These are phyloP conservation scores for Fusarium protoensiforme DNA, from an alignment of 2,329 filamentous ascomycete species.

Conservation along the genomic window DNA sequence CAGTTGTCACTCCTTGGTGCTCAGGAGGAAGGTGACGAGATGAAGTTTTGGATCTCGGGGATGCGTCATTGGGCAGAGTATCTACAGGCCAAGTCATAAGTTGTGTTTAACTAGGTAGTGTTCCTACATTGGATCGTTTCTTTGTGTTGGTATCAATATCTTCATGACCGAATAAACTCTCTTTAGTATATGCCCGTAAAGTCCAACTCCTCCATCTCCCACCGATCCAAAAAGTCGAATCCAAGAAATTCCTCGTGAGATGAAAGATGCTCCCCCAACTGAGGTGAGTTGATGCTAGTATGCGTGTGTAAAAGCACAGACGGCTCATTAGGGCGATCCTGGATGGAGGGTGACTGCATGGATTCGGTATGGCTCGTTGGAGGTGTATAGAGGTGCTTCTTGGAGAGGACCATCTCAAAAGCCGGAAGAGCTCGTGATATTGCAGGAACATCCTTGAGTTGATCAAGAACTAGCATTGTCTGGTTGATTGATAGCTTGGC, in stretches of 20 bases:
- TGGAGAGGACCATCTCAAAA: constrained; percentile 16
- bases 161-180: not conserved
- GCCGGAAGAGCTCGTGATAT: constrained; percentile 4
- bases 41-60: not conserved
- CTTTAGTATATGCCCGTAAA: not conserved
- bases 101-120: not conserved
- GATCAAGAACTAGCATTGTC: constrained; percentile 4
- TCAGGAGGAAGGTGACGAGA: not conserved
- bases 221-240: constrained; percentile 1
- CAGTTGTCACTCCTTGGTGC: not conserved
- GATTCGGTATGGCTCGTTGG: not conserved
- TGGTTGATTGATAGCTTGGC: constrained; percentile 10
- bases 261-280: not conserved
- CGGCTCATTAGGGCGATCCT: not conserved
- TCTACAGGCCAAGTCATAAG: not conserved
- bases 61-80: not conserved
- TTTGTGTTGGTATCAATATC: not conserved
- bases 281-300: not conserved
- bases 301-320: not conserved
- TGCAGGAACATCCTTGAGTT: constrained; percentile 3
- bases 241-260: not conserved
- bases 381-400: not conserved
- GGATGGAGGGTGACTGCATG: not conserved
- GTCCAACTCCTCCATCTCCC: not conserved
- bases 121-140: not conserved